phyloP scores from a whole-genome alignment of 768 basidiomycete species.

The Leucocoprinus birnbaumii region DNA sequence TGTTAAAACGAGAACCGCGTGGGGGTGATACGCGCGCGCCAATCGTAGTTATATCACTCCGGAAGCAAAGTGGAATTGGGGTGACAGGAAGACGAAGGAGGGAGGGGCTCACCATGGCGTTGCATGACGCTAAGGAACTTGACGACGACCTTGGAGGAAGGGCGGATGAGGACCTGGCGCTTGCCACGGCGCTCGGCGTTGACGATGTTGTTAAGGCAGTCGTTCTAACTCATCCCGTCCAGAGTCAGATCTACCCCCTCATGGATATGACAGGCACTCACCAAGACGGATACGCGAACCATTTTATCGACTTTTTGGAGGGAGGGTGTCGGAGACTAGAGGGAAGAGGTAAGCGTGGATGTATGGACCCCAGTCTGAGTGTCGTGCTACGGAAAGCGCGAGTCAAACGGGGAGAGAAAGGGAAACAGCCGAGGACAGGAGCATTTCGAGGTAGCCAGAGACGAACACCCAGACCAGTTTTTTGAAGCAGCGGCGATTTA shows the following conservation, averaged over 20 bases:
- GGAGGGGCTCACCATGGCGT: constrained; percentile 95
- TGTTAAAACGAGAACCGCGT: constrained; percentile 84
- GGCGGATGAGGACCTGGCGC: constrained; percentile 97
- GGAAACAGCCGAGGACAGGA: too few species aligned
- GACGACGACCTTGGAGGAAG: constrained; percentile 96
- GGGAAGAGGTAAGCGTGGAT: constrained; percentile 28
- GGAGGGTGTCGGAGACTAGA: constrained; percentile 11
- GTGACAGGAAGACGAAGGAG: constrained; percentile 13
- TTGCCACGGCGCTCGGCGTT: constrained; percentile 99
- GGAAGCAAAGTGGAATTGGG: constrained; percentile 26
- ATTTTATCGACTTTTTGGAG: constrained; percentile 34
- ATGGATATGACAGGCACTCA: constrained; percentile 37
- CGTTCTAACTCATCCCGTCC: constrained; percentile 30
- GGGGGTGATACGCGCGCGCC: constrained; percentile 44
- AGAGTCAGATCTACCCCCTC: constrained; percentile 6
- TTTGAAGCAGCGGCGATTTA: constrained; percentile 28
- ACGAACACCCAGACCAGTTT: constrained; percentile 17
- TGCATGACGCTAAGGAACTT: constrained; percentile 99
- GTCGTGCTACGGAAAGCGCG: constrained; percentile 80
- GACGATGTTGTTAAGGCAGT: constrained; percentile 92
- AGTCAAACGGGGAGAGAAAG: constrained; percentile 58
- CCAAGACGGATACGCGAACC: constrained; percentile 89
- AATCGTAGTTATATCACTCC: constrained; percentile 85
- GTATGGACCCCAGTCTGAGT: constrained; percentile 69
- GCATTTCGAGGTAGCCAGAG: not conserved